Percentiles rank a stretch among this genome's conserved stretches.
Conservation (phyloP, 805 yeast species). For the Wickerhamiella azyma region DNA sequence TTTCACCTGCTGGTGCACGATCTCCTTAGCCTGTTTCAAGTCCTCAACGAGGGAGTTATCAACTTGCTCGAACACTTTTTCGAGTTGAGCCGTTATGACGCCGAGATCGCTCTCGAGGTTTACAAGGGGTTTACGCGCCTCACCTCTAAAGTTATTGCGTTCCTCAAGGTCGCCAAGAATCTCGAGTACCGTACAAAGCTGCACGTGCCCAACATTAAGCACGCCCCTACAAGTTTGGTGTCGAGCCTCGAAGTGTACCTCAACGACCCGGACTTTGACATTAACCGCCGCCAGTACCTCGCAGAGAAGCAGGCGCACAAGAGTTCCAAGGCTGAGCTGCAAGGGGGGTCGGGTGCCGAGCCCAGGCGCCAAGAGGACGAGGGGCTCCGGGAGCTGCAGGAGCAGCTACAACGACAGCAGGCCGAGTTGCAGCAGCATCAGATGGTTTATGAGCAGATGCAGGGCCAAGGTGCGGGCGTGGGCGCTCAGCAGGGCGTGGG, state of each 20-base stretch:
- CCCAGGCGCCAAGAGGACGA: constrained; percentile 8
- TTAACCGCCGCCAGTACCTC: constrained; percentile 62
- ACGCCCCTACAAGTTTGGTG: constrained; percentile 90
- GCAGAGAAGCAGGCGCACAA: constrained; percentile 43
- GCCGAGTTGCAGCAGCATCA: not conserved
- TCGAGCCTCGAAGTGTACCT: constrained; percentile 78
- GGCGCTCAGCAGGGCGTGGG: no score
- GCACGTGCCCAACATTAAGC: constrained; percentile 90
- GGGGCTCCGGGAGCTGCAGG: constrained; percentile 13
- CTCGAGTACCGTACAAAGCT: constrained; percentile 74
- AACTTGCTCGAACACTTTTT: constrained; percentile 87
- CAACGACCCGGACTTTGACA: constrained; percentile 72
- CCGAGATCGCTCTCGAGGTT: constrained; percentile 70
- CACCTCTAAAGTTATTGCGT: constrained; percentile 77
- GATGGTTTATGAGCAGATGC: constrained; percentile 6
- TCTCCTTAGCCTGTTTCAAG: constrained; percentile 71
- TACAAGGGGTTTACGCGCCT: constrained; percentile 76
- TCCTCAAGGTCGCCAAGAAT: constrained; percentile 78
- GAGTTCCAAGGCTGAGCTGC: constrained; percentile 4
- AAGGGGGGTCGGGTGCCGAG: no score
- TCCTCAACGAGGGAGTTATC: constrained; percentile 89
- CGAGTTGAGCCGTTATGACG: constrained; percentile 78
- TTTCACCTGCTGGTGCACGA: constrained; percentile 87
- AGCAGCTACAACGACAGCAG: constrained; percentile 11
- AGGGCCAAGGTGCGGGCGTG: no score